Evolutionary conservation across 2,329 filamentous ascomycete genomes (phyloP), one percentile per base, ranked within the genome.

Genomic region (Fusarium euwallaceae): DNA sequence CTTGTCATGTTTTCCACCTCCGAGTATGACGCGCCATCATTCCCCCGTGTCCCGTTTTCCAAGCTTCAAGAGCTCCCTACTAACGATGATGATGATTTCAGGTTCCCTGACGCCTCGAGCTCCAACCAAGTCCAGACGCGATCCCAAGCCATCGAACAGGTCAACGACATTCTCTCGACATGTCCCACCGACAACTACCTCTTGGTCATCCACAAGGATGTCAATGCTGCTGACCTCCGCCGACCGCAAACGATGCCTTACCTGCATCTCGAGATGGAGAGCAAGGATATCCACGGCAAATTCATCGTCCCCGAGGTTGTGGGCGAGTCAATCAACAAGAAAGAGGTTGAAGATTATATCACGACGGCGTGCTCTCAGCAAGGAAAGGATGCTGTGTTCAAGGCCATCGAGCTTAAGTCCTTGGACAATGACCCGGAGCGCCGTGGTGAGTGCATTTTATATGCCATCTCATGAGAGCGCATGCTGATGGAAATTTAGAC

Each of bases 1-100:
- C 97, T 98, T 83, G 89, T 98, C 81, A 86, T 98, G 76, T 92
- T 97, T 82, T 98, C 96, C 36, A 96, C 93, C 55, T 89, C 93
- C 72, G 87, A 92, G 95, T 98, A 92, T 79, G 92, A 71, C 64
- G 71, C 66, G 66, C 69, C 65, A 51, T 59, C 60, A 29, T 55
- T 20, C 27, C 20, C 61, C 56, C 63, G 66, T 61, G 63, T 39
- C 53, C 58, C 27, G 56, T 67, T 59, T 59, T 66, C 58, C 41
- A 71, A 69, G 61, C 70, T 71, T 32, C 5, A n/a, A 53, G 67
- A 80, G 76, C 75, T 76, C 70, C 64, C 63, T 78, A 59, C 71
- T 79, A 62, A 79, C 20, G 22, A 64, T 51, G 59, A 71, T 66
- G 61, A 71, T 66, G 45, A 60, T 58, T 70, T 39, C 58, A 84